Percentiles rank a stretch among this genome's conserved stretches.
Evolutionary conservation across 768 basidiomycete genomes (phyloP).

Genomic region (Lyophyllum shimeji): DNA sequence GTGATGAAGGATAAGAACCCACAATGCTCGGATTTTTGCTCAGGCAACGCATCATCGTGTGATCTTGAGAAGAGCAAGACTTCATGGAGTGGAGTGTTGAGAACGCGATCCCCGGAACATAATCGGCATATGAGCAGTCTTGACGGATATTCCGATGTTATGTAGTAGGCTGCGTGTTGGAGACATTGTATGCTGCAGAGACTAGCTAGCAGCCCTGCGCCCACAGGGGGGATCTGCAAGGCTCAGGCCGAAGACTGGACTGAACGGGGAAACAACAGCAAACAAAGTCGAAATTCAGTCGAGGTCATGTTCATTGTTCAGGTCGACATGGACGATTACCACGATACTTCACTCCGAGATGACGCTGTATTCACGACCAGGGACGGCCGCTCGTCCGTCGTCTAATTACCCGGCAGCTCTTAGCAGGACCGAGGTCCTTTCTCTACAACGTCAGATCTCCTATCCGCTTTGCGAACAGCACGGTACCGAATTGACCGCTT

Average conservation of each 20-base stretch:
- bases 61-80: conserved; percentile 1
- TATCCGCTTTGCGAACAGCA: background rate
- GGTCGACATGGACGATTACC: too few species aligned
- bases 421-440: conserved; percentile 20
- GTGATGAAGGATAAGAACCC: background rate
- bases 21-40: background rate
- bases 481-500: background rate
- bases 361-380: background rate
- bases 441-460: conserved; percentile 10
- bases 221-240: too few species aligned
- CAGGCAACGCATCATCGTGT: background rate
- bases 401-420: background rate
- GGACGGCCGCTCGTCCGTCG: background rate
- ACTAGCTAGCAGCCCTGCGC: too few species aligned
- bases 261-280: too few species aligned
- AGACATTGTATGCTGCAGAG: too few species aligned
- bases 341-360: background rate
- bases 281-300: too few species aligned
- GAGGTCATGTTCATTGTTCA: too few species aligned
- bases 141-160: background rate
- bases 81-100: background rate
- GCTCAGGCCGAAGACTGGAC: too few species aligned
- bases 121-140: conserved; percentile 2
- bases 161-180: too few species aligned
- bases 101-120: conserved; percentile 2